Conservation (phyloP, 2,329 filamentous ascomycete species). For the Pseudopyricularia javanii region DNA sequence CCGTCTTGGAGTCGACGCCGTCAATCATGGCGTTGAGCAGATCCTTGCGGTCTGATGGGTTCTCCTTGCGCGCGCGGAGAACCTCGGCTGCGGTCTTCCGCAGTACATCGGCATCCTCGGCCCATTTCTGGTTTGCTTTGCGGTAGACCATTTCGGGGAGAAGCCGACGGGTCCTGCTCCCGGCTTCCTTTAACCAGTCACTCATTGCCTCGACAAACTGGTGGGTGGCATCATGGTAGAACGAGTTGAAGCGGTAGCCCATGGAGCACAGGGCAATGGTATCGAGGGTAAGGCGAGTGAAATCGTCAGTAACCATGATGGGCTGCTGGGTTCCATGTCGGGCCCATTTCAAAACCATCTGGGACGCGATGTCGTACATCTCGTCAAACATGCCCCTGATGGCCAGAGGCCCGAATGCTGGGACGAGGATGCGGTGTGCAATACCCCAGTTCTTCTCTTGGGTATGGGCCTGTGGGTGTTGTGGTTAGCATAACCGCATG, state of each 20-base stretch:
- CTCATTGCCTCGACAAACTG: slow-evolving; percentile 58
- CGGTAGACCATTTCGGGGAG: slow-evolving; percentile 23
- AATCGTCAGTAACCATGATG: slow-evolving; percentile 51
- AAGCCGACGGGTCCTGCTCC: slow-evolving; percentile 27
- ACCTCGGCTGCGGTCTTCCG: slow-evolving; percentile 45
- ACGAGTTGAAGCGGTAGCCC: slow-evolving; percentile 49
- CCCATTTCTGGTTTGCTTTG: background rate
- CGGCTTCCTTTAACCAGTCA: background rate
- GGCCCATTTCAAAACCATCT: slow-evolving; percentile 57
- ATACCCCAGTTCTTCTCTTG: slow-evolving; percentile 53
- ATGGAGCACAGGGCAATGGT: slow-evolving; percentile 48
- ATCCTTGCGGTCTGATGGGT: slow-evolving; percentile 49
- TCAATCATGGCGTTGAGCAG: slow-evolving; percentile 59
- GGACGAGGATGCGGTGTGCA: slow-evolving; percentile 53
- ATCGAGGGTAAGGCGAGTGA: slow-evolving; percentile 50
- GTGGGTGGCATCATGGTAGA: slow-evolving; percentile 47
- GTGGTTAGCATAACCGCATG: background rate
- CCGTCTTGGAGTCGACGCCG: slow-evolving; percentile 54
- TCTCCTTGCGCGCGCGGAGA: slow-evolving; percentile 41
- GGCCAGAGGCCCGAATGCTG: slow-evolving; percentile 56
- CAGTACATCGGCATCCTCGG: slow-evolving; percentile 45
- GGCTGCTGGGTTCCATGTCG: slow-evolving; percentile 44
- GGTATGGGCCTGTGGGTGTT: slow-evolving; percentile 18
- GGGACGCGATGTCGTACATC: slow-evolving; percentile 55
- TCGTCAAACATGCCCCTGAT: slow-evolving; percentile 59